Percentiles rank a stretch among this genome's conserved stretches.
phyloP scores from a whole-genome alignment of 2,329 filamentous ascomycete species.

The Botrytis pseudocinerea region DNA sequence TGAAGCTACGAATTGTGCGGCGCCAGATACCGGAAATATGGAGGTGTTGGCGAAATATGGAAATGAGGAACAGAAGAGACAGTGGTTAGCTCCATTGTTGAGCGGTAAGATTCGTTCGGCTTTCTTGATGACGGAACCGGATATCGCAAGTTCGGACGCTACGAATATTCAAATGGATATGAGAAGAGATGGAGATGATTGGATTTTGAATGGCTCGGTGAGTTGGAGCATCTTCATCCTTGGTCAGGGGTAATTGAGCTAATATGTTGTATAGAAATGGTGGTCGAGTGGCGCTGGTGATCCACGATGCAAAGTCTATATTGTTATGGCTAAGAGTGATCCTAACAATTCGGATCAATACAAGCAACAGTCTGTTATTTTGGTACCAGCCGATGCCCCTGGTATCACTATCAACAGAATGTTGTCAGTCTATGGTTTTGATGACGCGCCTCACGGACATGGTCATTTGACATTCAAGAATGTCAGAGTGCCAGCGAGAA shows the following conservation, averaged over 20 bases:
- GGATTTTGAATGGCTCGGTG: slow-evolving; percentile 85
- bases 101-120: slow-evolving; percentile 84
- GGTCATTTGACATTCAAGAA: slow-evolving; percentile 88
- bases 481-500: slow-evolving; percentile 80
- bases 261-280: slow-evolving; percentile 72
- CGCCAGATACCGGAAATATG: slow-evolving; percentile 94
- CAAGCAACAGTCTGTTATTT: slow-evolving; percentile 87
- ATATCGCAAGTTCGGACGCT: slow-evolving; percentile 85
- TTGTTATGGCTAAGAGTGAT: slow-evolving; percentile 95
- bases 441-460: slow-evolving; percentile 97
- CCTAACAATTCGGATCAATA: slow-evolving; percentile 74
- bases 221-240: slow-evolving; percentile 34
- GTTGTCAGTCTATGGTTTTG: slow-evolving; percentile 91
- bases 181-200: slow-evolving; percentile 78
- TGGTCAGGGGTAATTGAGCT: slow-evolving; percentile 24
- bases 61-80: slow-evolving; percentile 77
- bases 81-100: slow-evolving; percentile 80
- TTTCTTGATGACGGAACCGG: slow-evolving; percentile 92
- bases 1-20: slow-evolving; percentile 86
- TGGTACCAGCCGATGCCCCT: slow-evolving; percentile 77
- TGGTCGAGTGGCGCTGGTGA: slow-evolving; percentile 97
- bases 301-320: slow-evolving; percentile 86
- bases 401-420: slow-evolving; percentile 94
- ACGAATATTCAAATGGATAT: slow-evolving; percentile 90
- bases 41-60: slow-evolving; percentile 92